Evolutionary conservation across 2,329 filamentous ascomycete genomes (phyloP).

Genomic region (Phoma sp.): DNA sequence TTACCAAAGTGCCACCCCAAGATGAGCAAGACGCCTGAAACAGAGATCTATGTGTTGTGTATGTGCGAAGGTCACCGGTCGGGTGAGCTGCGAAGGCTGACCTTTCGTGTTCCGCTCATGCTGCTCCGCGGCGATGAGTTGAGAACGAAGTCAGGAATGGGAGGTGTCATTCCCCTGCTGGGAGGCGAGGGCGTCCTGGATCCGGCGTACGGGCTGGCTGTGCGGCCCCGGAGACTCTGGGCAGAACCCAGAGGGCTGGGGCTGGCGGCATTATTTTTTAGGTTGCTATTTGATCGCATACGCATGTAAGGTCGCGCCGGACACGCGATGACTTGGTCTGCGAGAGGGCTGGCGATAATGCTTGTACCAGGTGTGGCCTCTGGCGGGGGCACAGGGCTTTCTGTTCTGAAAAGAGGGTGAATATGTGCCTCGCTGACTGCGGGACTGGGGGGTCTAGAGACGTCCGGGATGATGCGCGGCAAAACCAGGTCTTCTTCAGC

Average conservation of each 20-base stretch:
- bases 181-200: constrained; percentile 47
- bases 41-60: not conserved
- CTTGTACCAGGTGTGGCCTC: constrained; percentile 71
- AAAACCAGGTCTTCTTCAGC: constrained; percentile 40
- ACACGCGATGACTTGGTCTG: constrained; percentile 66
- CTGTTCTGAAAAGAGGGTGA: constrained; percentile 78
- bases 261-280: constrained; percentile 30
- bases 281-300: constrained; percentile 45
- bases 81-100: constrained; percentile 35
- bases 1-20: constrained; percentile 13
- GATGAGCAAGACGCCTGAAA: not conserved
- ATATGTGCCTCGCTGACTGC: constrained; percentile 70
- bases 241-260: constrained; percentile 34
- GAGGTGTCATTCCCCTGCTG: constrained; percentile 49
- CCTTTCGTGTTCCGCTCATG: constrained; percentile 39
- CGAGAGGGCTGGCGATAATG: constrained; percentile 73
- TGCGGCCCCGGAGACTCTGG: constrained; percentile 32
- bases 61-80: constrained; percentile 22
- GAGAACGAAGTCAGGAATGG: constrained; percentile 54
- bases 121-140: constrained; percentile 51
- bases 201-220: constrained; percentile 26
- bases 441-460: constrained; percentile 49
- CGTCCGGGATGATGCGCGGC: constrained; percentile 45
- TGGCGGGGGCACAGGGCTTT: constrained; percentile 72
- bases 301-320: constrained; percentile 46